These are phyloP conservation scores for Hippophae tibetana DNA, from an alignment of 306 rosid genomes.

Conservation along the genomic window DNA sequence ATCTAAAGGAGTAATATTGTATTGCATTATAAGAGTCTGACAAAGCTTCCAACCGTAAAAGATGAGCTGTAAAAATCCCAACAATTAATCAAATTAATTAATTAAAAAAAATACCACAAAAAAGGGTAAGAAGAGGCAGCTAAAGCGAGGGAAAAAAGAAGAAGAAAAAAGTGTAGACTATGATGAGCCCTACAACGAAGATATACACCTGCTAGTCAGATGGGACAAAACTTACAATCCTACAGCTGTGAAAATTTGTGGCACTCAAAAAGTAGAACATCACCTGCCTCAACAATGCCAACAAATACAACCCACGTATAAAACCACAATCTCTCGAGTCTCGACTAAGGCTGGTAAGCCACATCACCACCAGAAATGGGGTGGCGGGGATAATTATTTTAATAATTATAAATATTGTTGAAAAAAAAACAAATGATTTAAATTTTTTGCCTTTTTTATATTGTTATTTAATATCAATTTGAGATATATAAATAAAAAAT, in stretches of 20 bases:
- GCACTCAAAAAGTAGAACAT: constrained; percentile 16
- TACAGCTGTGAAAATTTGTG: constrained; percentile 38
- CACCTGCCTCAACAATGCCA: constrained; percentile 18
- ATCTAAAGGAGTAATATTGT: too few relatives aligned
- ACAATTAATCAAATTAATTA: neutral
- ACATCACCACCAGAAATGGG: too few relatives aligned
- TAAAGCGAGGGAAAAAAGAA: neutral
- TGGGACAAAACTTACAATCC: constrained; percentile 52
- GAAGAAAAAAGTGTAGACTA: constrained; percentile 17
- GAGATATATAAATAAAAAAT: too few relatives aligned
- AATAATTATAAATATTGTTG: too few relatives aligned
- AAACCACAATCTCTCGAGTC: constrained; percentile 21
- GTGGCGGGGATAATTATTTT: too few relatives aligned
- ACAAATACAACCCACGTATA: neutral
- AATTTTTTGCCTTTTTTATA: too few relatives aligned
- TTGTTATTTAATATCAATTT: too few relatives aligned
- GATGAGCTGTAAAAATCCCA: too few relatives aligned
- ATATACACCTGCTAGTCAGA: constrained; percentile 30
- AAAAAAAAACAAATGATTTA: too few relatives aligned
- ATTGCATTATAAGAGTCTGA: too few relatives aligned
- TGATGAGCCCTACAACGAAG: constrained; percentile 26
- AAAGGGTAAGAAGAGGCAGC: constrained; percentile 1
- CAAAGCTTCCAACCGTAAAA: too few relatives aligned
- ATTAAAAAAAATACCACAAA: neutral
- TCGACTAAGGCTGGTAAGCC: neutral